A percentile compares a stretch with the other conserved stretches of the same genome.
Evolutionary conservation across 805 yeast species (phyloP).

Genomic region (Candida hungchunana): DNA sequence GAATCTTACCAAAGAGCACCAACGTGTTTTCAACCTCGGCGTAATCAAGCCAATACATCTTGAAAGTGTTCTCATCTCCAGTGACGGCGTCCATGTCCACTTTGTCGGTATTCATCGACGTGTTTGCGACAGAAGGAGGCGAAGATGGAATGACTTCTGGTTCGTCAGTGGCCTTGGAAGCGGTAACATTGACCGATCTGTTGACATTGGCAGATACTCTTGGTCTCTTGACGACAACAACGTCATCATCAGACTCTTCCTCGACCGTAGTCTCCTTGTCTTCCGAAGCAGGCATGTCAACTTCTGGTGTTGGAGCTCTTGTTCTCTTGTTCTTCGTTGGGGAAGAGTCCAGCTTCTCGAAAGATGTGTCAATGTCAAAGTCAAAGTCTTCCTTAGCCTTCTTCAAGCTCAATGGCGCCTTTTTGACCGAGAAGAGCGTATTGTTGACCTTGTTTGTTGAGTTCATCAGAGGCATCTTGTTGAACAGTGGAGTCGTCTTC

Average conservation of each 20-base stretch:
- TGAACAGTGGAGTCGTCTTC: constrained; percentile 10
- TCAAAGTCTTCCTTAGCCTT: constrained; percentile 1
- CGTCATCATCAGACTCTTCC: constrained; percentile 52
- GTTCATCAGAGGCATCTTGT: constrained; percentile 24
- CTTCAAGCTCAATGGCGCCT: constrained; percentile 19
- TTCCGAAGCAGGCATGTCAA: background rate
- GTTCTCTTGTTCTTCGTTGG: constrained; percentile 30
- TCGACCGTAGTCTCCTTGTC: constrained; percentile 34
- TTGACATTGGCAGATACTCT: constrained; percentile 39
- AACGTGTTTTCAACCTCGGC: constrained; percentile 69
- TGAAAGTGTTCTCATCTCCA: constrained; percentile 38
- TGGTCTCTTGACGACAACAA: constrained; percentile 51
- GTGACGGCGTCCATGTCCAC: constrained; percentile 21
- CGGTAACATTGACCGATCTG: constrained; percentile 38
- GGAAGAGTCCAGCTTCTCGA: constrained; percentile 32
- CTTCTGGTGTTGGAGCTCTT: constrained; percentile 1
- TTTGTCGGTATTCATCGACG: constrained; percentile 15
- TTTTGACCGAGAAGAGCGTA: constrained; percentile 22
- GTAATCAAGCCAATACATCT: constrained; percentile 89
- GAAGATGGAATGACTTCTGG: constrained; percentile 14
- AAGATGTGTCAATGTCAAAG: constrained; percentile 24
- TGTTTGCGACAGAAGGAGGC: constrained; percentile 11
- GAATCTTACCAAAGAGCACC: constrained; percentile 76
- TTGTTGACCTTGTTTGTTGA: constrained; percentile 27
- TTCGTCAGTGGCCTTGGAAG: constrained; percentile 22